These are phyloP conservation scores for Tetrapisispora fleetii DNA, from an alignment of 805 yeast species.

Conservation along the genomic window DNA sequence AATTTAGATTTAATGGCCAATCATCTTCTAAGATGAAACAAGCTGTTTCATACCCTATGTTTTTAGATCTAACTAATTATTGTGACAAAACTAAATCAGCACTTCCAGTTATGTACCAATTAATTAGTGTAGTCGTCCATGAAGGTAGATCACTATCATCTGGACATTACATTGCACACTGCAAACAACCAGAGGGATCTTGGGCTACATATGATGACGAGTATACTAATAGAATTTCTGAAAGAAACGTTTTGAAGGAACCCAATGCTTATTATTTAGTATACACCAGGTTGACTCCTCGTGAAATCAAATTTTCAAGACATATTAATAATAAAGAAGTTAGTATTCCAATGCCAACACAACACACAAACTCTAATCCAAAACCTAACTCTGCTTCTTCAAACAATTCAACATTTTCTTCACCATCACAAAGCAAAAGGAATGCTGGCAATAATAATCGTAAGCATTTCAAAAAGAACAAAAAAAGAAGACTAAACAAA, in stretches of 20 bases:
- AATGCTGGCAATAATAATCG: conserved; percentile 2
- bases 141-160: conserved; percentile 88
- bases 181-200: conserved; percentile 82
- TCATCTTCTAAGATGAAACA: conserved; percentile 80
- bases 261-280: conserved; percentile 85
- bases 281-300: conserved; percentile 68
- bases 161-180: conserved; percentile 88
- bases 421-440: conserved; percentile 3
- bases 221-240: conserved; percentile 61
- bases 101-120: conserved; percentile 51
- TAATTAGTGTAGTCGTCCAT: conserved; percentile 80
- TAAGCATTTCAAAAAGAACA: conserved; percentile 21
- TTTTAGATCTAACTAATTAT: conserved; percentile 63
- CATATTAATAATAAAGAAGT: conserved; percentile 7
- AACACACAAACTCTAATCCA: conserved; percentile 1
- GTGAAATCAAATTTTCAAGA: conserved; percentile 21
- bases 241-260: conserved; percentile 65
- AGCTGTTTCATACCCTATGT: conserved; percentile 70
- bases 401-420: not conserved
- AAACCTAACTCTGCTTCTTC: conserved; percentile 2
- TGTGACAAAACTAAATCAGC: conserved; percentile 15
- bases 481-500: conserved; percentile 22
- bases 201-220: conserved; percentile 97
- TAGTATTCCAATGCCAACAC: conserved; percentile 10
- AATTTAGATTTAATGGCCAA: conserved; percentile 80